Evolutionary conservation across 2,329 filamentous ascomycete genomes (phyloP).

Genomic region (Endoconidiophora laricicola): DNA sequence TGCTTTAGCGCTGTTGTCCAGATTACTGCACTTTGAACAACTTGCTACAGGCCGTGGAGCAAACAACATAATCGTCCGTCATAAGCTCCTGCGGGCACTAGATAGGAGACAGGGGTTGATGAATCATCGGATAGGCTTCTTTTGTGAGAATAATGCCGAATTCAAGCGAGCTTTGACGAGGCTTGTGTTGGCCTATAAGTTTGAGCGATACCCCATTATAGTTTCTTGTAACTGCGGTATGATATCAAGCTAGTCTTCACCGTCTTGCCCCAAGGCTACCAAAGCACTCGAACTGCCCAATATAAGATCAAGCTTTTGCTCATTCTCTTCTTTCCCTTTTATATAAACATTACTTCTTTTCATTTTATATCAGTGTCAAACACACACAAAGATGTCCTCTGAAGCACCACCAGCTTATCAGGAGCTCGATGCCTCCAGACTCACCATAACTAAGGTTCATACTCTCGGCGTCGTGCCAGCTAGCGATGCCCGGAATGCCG

Average conservation of each 20-base stretch:
- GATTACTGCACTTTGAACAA: too few relatives aligned
- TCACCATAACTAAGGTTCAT: conserved; percentile 36
- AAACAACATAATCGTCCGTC: too few relatives aligned
- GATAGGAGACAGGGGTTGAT: too few relatives aligned
- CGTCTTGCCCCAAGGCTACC: neutral
- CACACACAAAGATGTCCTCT: conserved; percentile 15
- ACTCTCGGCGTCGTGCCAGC: conserved; percentile 36
- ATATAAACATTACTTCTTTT: neutral
- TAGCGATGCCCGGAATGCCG: conserved; percentile 29
- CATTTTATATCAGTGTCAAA: conserved; percentile 5
- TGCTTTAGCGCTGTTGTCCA: too few relatives aligned
- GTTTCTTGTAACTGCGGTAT: neutral
- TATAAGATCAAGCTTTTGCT: neutral
- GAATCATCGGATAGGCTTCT: neutral
- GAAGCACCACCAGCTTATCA: conserved; percentile 31
- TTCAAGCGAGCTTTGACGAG: neutral
- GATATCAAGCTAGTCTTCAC: neutral
- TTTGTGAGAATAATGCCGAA: neutral
- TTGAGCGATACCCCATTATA: neutral
- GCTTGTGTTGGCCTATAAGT: neutral
- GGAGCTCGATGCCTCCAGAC: conserved; percentile 45
- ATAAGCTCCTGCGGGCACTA: too few relatives aligned
- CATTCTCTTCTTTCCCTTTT: neutral
- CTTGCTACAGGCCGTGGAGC: too few relatives aligned
- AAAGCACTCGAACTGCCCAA: neutral